Base-by-base conservation (phyloP, 2,329 filamentous ascomycete genomes). In the Ilyonectria sp. region DNA sequence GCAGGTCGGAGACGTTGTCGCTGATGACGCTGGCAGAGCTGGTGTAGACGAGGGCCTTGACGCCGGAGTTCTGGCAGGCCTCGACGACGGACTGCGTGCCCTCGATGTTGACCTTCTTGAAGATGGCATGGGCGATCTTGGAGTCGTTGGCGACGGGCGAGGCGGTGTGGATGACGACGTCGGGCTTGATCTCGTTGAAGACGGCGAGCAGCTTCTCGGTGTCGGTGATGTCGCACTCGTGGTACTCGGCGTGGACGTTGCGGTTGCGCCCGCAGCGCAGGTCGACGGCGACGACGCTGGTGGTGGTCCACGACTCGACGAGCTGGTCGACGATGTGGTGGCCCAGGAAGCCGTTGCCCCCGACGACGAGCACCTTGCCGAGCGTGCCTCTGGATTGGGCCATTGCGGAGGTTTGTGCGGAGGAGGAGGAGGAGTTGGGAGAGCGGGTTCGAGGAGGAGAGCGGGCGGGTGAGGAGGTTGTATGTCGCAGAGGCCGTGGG, bases 91-190 rank as follows among this genome's bases (percentile, higher is more conserved):
- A 91, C 71, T 86, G 86, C 15, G 96, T 98, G 58, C 95, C 95
- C 58, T 94, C 91, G 59, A 97, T 91, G 80, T 98, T 99, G 78
- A 98, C 93, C 79, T 91, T 91, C 75, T 89, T 89, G 79, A 96
- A 92, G 40, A 93, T 82, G 19, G 88, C 86, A 71, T 91, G 85
- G 75, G 86, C 81, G 76, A 87, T 81, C 76, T 83, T 82, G 79
- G 85, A 80, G 82, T 87, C 83, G 78, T 88, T 86, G 66, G 84
- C 86, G 26, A 86, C 81, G 44, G 93, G 93, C 37, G 91, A 93
- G 21, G 95, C 96, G 2, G 95, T 97, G 82, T 99, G 95, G 76
- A 98, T 92, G 58, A 99, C 94, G 15, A 97, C 89, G 77, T 94
- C 91, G 21, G 95, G 95, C 75, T 87, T 88, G 61, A 91, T 86